Evolutionary conservation across 2,329 filamentous ascomycete species (phyloP).

Genomic region (Diaporthe australafricana): DNA sequence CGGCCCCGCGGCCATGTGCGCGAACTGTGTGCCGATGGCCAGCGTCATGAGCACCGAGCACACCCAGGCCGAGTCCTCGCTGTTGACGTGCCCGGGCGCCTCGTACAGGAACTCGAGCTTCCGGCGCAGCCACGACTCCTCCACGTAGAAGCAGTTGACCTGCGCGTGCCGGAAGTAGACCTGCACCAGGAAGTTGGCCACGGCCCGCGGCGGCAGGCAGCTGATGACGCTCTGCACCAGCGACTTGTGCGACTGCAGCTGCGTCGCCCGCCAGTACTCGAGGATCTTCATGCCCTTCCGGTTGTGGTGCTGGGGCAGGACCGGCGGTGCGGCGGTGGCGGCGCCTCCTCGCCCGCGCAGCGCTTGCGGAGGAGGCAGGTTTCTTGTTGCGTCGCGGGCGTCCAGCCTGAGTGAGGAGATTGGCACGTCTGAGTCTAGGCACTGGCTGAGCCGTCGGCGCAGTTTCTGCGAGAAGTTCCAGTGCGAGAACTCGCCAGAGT

Average conservation of each 20-base stretch:
- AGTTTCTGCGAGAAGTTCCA: constrained; percentile 66
- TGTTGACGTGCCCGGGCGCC: constrained; percentile 50
- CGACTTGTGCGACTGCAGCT: constrained; percentile 54
- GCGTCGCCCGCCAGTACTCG: constrained; percentile 59
- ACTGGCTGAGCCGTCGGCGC: constrained; percentile 35
- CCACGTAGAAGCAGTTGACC: constrained; percentile 62
- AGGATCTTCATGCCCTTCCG: constrained; percentile 38
- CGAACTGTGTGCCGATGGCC: constrained; percentile 63
- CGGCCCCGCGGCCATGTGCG: constrained; percentile 54
- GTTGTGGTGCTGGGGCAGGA: constrained; percentile 32
- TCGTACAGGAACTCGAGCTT: constrained; percentile 56
- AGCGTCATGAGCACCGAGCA: constrained; percentile 60
- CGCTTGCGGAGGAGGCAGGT: too few relatives aligned
- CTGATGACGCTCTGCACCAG: constrained; percentile 52
- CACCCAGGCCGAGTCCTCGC: constrained; percentile 55
- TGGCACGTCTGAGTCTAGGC: constrained; percentile 26
- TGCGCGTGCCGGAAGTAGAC: constrained; percentile 61
- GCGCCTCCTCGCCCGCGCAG: too few relatives aligned
- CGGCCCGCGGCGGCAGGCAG: constrained; percentile 58
- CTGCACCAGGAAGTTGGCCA: constrained; percentile 59
- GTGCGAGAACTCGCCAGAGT: constrained; percentile 64
- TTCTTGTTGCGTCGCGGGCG: constrained; percentile 39
- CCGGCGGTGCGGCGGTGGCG: too few relatives aligned
- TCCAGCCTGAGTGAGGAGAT: constrained; percentile 28
- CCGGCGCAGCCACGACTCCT: constrained; percentile 54